These are phyloP conservation scores for Flaveria ramosissima DNA, from an alignment of 129 eudicot species.

Conservation along the genomic window DNA sequence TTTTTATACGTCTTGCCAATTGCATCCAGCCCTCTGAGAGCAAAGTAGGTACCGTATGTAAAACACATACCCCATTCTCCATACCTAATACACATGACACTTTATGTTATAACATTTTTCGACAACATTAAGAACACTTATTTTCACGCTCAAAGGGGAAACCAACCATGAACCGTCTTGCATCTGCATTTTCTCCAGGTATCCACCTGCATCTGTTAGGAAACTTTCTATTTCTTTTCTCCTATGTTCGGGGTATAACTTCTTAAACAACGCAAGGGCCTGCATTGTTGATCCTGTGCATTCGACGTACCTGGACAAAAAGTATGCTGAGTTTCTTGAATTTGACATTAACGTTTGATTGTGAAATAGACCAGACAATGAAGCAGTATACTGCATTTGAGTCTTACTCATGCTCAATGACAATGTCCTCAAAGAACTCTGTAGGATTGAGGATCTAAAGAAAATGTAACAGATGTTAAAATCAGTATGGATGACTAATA, in stretches of 20 bases:
- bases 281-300: conserved; percentile 69
- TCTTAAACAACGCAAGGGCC: conserved; percentile 51
- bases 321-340: background rate
- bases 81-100: conserved; percentile 42
- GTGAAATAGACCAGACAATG: background rate
- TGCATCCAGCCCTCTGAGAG: conserved; percentile 54
- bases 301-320: conserved; percentile 48
- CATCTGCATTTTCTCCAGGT: conserved; percentile 56
- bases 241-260: conserved; percentile 54
- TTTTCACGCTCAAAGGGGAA: background rate
- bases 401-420: conserved; percentile 63
- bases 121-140: background rate
- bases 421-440: conserved; percentile 70
- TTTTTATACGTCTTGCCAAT: conserved; percentile 51
- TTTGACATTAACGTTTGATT: background rate
- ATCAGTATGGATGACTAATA: background rate
- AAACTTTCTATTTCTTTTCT: conserved; percentile 53
- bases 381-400: too few relatives aligned
- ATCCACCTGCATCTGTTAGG: conserved; percentile 41
- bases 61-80: conserved; percentile 83
- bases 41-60: conserved; percentile 63
- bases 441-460: conserved; percentile 73
- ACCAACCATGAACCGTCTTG: conserved; percentile 85
- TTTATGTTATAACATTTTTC: background rate
- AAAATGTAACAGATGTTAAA: background rate